Conservation (phyloP, 2,329 filamentous ascomycete species). For the Epichloe brachyelytri region DNA sequence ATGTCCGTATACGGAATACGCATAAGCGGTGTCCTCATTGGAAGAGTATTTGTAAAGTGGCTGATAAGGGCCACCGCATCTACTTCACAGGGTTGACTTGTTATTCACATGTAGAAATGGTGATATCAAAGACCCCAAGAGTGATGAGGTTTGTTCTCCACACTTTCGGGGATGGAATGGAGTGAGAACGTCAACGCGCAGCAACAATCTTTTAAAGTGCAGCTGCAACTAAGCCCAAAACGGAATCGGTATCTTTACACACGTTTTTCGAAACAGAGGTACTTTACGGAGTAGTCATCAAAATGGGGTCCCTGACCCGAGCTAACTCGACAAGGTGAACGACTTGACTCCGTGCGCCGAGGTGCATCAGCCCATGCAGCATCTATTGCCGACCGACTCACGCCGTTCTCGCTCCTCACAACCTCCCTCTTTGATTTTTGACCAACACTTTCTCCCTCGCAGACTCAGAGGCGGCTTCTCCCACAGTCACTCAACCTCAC, state of each 20-base stretch:
- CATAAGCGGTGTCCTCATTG: constrained; percentile 60
- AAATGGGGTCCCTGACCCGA: not conserved
- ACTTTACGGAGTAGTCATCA: no score
- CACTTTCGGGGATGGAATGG: no score
- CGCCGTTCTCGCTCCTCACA: constrained; percentile 2
- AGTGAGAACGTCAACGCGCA: no score
- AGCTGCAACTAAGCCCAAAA: no score
- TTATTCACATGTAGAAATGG: not conserved
- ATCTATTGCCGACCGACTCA: constrained; percentile 2
- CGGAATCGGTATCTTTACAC: no score
- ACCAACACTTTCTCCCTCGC: not conserved
- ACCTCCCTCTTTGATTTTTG: not conserved
- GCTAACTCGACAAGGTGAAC: not conserved
- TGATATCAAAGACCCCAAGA: not conserved
- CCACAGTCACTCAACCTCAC: not conserved
- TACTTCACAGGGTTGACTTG: not conserved
- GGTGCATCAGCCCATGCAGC: not conserved
- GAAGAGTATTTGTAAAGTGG: not conserved
- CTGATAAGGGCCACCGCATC: not conserved
- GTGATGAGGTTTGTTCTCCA: no score
- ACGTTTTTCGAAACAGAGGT: no score
- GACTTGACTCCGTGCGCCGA: not conserved
- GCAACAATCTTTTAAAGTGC: no score
- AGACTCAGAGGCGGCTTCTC: no score
- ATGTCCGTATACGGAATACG: constrained; percentile 85